These are phyloP conservation scores for Stachybotrys chlorohalonatus DNA, from an alignment of 2,329 filamentous ascomycete species.

Conservation along the genomic window DNA sequence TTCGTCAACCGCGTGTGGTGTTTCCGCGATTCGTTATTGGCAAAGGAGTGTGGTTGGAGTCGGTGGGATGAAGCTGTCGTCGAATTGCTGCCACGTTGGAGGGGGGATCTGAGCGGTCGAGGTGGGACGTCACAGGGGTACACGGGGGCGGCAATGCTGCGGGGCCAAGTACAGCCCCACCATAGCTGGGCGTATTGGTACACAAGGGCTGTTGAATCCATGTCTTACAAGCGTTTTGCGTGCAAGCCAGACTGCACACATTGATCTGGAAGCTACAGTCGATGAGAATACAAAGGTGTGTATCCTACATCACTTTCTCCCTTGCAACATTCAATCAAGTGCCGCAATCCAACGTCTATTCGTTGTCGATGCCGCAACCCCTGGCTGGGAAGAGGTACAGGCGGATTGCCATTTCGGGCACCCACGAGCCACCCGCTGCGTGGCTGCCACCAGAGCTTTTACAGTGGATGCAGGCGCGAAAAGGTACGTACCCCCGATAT, in stretches of 20 bases:
- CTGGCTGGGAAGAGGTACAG: too few species aligned
- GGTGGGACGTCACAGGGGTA: background rate
- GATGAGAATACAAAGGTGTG: background rate
- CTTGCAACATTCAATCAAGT: too few species aligned
- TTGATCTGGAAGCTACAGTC: background rate
- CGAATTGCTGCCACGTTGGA: background rate
- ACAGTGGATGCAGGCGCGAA: background rate
- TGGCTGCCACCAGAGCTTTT: background rate
- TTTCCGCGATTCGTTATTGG: conserved; percentile 1
- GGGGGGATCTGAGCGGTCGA: conserved; percentile 4
- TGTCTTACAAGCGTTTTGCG: too few species aligned
- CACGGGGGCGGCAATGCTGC: background rate
- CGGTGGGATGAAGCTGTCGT: conserved; percentile 1
- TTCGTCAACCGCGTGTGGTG: conserved; percentile 3
- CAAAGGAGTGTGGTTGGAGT: conserved; percentile 4
- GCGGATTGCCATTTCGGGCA: background rate
- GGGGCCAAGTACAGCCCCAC: conserved; percentile 1
- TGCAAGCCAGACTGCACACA: too few species aligned
- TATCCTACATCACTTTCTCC: too few species aligned
- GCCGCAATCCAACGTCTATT: too few species aligned
- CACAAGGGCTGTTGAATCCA: background rate
- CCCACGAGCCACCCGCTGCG: background rate
- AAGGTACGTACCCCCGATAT: background rate
- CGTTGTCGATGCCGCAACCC: too few species aligned
- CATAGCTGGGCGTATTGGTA: background rate